These are phyloP conservation scores for Puccinia coronata DNA, from an alignment of 1,284 basidiomycete species.

Conservation along the genomic window DNA sequence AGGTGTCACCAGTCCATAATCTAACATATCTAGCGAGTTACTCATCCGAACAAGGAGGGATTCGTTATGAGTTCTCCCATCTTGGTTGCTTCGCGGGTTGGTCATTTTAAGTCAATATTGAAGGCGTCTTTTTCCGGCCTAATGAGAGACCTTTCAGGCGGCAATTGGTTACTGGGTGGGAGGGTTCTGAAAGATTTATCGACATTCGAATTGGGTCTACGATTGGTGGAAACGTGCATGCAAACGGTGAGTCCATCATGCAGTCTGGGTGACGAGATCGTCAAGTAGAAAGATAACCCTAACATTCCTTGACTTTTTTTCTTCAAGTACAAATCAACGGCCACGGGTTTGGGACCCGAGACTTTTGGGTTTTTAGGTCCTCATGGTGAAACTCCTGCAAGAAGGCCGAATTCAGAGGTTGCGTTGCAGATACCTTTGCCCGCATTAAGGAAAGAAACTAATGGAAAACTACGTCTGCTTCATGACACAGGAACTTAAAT, in stretches of 20 bases:
- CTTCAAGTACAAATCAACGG: slow-evolving; percentile 37
- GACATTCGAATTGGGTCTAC: slow-evolving; percentile 23
- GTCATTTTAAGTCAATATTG: not conserved
- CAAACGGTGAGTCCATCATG: slow-evolving; percentile 17
- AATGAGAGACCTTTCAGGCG: slow-evolving; percentile 10
- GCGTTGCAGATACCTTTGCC: not conserved
- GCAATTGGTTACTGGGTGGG: slow-evolving; percentile 48
- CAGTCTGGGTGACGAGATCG: too few species aligned
- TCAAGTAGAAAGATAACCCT: not conserved
- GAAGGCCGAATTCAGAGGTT: slow-evolving; percentile 22
- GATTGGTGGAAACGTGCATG: slow-evolving; percentile 43
- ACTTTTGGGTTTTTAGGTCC: slow-evolving; percentile 31
- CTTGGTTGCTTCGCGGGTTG: slow-evolving; percentile 47
- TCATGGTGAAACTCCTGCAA: slow-evolving; percentile 3
- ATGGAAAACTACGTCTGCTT: not conserved
- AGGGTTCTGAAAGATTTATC: slow-evolving; percentile 22
- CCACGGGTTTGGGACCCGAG: slow-evolving; percentile 44
- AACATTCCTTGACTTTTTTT: not conserved
- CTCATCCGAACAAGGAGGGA: not conserved
- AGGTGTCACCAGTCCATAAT: slow-evolving; percentile 25
- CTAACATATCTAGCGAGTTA: slow-evolving; percentile 34
- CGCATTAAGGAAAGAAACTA: not conserved
- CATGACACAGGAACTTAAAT: slow-evolving; percentile 7
- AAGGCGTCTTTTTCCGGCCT: not conserved
- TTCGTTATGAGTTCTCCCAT: slow-evolving; percentile 37